Conservation (phyloP, 257 asterid genomes). For the Rhazya stricta region DNA sequence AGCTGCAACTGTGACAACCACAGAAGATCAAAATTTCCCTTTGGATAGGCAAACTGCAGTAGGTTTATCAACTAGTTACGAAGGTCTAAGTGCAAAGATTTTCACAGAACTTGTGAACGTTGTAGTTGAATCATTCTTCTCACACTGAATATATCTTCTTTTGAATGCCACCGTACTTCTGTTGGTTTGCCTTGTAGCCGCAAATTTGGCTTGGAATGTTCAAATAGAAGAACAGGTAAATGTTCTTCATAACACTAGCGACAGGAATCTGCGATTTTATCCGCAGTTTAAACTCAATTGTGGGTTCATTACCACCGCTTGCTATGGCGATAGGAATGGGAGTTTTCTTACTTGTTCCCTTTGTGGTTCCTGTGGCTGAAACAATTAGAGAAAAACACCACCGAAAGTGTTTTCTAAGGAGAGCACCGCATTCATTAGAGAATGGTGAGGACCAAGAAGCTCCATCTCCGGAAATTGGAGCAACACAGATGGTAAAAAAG, state of each 20-base stretch:
- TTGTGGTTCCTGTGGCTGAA: constrained; percentile 45
- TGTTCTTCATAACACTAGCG: constrained; percentile 42
- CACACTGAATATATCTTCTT: constrained; percentile 34
- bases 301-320: constrained; percentile 13
- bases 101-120: constrained; percentile 48
- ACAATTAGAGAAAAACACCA: constrained; percentile 34
- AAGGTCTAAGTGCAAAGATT: constrained; percentile 59
- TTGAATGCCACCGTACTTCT: constrained; percentile 50
- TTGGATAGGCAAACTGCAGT: constrained; percentile 58
- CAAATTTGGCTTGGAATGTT: constrained; percentile 38
- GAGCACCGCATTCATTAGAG: constrained; percentile 7
- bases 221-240: constrained; percentile 25
- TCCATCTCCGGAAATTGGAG: constrained; percentile 33
- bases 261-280: constrained; percentile 56
- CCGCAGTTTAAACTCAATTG: constrained; percentile 35
- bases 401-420: constrained; percentile 47
- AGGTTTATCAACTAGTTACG: constrained; percentile 68
- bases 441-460: constrained; percentile 16
- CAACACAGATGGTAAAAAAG: constrained; percentile 43
- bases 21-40: constrained; percentile 54
- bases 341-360: constrained; percentile 31
- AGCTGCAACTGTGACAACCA: constrained; percentile 57
- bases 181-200: constrained; percentile 23
- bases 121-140: constrained; percentile 5
- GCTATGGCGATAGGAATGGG: constrained; percentile 32